Evolutionary conservation across 306 rosid species (phyloP), one percentile per base, ranked within the genome.

Genomic region (Cucumis melo): DNA sequence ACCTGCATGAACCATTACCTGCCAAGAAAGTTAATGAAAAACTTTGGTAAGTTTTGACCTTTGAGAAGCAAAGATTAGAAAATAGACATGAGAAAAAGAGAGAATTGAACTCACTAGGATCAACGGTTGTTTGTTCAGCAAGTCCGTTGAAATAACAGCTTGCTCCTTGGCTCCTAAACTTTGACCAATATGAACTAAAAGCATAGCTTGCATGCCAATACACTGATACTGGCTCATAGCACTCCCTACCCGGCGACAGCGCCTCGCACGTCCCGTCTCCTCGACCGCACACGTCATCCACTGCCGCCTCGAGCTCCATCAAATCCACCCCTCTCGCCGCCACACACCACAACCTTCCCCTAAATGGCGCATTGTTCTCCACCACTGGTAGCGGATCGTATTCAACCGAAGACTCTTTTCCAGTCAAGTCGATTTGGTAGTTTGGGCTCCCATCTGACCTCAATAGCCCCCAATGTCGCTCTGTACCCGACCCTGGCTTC

Each of bases 381-480:
- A 82, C 75, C 21, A 19, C 11, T 0, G 86, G 82, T 34, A 83
- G 51, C 6, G 85, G 44, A 10, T 76, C 55, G 46, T 48, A 86
- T 12, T 87, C 83, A 34, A 75, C 32, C 9, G 8, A 4, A 3
- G 78, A 6, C 15, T 11, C 10, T 61, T 75, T 83, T 10, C 91
- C 91, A 3, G 87, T 81, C 55, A 92, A 70, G 80, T 93, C 98
- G 13, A 93, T 63, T 3, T 87, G 86, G 64, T 93, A 93, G 41
- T 86, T 72, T 3, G 88, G 84, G 0, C 86, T 83, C 48, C 97
- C 96, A 6, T 93, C 80, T 0, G 85, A 78, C 21, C 77, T 70
- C 39, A 93, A 41, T 56, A 93, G 17, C 7, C 98, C 98, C 93
- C 97, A 91, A 53, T 93, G 93, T 48, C 92, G 44, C 81, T 93